phyloP scores from a whole-genome alignment of 1,284 basidiomycete species.

The Volvariella surrecta region DNA sequence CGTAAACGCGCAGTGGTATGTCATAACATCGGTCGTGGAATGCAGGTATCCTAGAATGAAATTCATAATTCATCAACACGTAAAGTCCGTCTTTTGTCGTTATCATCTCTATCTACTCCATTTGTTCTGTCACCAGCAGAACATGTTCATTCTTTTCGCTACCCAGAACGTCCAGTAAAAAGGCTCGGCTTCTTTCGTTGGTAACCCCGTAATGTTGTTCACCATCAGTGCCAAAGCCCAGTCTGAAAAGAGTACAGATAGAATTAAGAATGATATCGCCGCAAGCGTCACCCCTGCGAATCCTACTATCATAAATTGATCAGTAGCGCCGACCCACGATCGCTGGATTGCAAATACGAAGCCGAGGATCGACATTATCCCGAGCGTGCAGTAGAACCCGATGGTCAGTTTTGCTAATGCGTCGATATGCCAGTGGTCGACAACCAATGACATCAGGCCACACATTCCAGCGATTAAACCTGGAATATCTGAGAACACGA shows the following conservation, averaged over 20 bases:
- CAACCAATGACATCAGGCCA: conserved; percentile 1
- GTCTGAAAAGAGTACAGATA: not conserved
- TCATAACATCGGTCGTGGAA: no score
- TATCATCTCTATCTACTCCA: no score
- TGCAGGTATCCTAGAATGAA: no score
- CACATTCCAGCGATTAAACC: not conserved
- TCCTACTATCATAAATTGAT: not conserved
- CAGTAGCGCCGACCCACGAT: not conserved
- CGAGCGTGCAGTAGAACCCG: not conserved
- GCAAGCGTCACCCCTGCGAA: not conserved
- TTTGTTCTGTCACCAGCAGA: not conserved
- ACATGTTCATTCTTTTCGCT: not conserved
- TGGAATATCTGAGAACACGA: not conserved
- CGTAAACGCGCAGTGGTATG: no score
- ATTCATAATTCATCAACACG: no score
- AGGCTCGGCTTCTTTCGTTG: not conserved
- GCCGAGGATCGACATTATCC: not conserved
- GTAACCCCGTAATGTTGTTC: not conserved
- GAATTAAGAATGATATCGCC: not conserved
- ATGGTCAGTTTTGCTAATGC: not conserved
- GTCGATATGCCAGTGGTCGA: not conserved
- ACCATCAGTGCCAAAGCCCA: not conserved
- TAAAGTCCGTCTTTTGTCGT: no score
- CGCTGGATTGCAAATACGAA: not conserved
- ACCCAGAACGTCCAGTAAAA: not conserved